A percentile compares a stretch with the other conserved stretches of the same genome.
Conservation (phyloP, 768 basidiomycete genomes). For the Tulasnella sp. region DNA sequence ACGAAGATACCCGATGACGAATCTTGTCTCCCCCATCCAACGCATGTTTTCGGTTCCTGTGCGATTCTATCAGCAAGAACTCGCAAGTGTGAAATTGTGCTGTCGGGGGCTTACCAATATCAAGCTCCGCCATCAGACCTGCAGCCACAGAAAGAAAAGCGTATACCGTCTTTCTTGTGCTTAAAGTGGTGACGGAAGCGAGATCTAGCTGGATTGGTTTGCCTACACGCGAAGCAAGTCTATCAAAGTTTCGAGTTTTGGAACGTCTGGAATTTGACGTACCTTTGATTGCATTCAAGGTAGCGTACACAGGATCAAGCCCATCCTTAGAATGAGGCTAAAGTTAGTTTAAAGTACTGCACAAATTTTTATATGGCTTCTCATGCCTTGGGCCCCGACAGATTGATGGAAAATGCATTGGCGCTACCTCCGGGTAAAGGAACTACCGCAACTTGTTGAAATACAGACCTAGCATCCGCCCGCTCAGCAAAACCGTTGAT, state of each 20-base stretch:
- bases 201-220: conserved; percentile 64
- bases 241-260: too few relatives aligned
- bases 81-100: too few relatives aligned
- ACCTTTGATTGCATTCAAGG: conserved; percentile 78
- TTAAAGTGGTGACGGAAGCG: conserved; percentile 62
- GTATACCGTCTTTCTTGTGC: conserved; percentile 38
- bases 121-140: conserved; percentile 78
- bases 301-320: conserved; percentile 55
- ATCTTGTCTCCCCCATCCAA: conserved; percentile 79
- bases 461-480: conserved; percentile 45
- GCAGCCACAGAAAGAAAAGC: conserved; percentile 79
- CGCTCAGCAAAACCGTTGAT: conserved; percentile 73
- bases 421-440: conserved; percentile 78
- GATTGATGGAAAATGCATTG: conserved; percentile 63
- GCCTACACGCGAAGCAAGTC: conserved; percentile 40
- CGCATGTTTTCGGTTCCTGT: conserved; percentile 60
- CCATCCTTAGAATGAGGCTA: too few relatives aligned
- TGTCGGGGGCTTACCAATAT: conserved; percentile 49
- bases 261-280: too few relatives aligned
- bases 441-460: conserved; percentile 51
- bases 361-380: background rate
- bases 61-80: too few relatives aligned
- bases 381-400: conserved; percentile 55
- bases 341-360: background rate
- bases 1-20: conserved; percentile 58